A percentile compares a stretch with the other conserved stretches of the same genome.
Evolutionary conservation across 2,329 filamentous ascomycete species (phyloP).

Genomic region (Fusarium tuaranense): DNA sequence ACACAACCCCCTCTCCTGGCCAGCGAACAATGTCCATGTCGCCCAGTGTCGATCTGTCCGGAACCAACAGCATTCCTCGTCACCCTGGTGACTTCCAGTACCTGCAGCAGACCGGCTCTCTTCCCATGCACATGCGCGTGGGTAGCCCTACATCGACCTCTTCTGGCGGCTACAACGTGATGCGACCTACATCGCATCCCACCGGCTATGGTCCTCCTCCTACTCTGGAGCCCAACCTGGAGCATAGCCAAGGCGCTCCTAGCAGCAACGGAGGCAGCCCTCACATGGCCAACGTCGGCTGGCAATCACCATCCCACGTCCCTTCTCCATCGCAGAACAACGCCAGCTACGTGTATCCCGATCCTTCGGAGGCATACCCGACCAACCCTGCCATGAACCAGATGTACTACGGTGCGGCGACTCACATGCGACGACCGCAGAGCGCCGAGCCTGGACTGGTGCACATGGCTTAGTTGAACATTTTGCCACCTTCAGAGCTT

Average conservation of each 20-base stretch:
- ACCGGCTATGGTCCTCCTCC: conserved; percentile 84
- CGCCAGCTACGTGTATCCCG: conserved; percentile 81
- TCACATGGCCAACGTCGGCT: conserved; percentile 83
- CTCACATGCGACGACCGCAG: conserved; percentile 75
- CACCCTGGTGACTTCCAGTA: conserved; percentile 76
- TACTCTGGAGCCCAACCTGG: conserved; percentile 86
- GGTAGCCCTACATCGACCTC: conserved; percentile 77
- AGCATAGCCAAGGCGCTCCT: conserved; percentile 75
- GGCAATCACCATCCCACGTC: conserved; percentile 86
- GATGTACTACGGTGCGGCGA: conserved; percentile 78
- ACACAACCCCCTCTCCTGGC: conserved; percentile 86
- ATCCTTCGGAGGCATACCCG: conserved; percentile 77
- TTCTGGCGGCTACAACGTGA: conserved; percentile 65
- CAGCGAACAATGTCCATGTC: conserved; percentile 85
- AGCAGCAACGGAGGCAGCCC: conserved; percentile 85
- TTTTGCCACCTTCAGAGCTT: conserved; percentile 25
- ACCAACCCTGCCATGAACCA: conserved; percentile 70
- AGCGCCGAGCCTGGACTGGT: conserved; percentile 75
- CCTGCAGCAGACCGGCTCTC: conserved; percentile 77
- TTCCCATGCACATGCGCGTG: conserved; percentile 86
- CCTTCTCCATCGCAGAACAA: conserved; percentile 76
- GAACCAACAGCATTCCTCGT: conserved; percentile 75
- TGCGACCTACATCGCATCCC: conserved; percentile 87
- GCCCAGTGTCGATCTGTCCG: conserved; percentile 79
- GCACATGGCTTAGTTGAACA: conserved; percentile 53